These are phyloP conservation scores for Boletellus deceptivus DNA, from an alignment of 1,284 basidiomycete species.

Conservation along the genomic window DNA sequence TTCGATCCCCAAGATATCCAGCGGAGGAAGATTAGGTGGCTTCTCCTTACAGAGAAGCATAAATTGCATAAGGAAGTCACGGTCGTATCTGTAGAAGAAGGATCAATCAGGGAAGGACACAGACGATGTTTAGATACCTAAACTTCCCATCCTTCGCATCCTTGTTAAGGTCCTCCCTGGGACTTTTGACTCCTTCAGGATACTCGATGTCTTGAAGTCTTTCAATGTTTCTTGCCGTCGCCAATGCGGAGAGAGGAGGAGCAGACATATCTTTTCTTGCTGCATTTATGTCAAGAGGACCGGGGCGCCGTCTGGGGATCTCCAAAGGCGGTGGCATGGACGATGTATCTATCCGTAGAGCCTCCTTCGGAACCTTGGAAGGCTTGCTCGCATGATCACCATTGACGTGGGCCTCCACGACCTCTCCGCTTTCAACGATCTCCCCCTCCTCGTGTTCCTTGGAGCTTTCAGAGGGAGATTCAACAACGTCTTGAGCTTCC, in stretches of 20 bases:
- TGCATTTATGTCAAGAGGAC: constrained; percentile 63
- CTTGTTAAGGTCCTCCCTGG: constrained; percentile 82
- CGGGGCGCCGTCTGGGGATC: constrained; percentile 55
- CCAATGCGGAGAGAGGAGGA: constrained; percentile 55
- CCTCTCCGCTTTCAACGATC: constrained; percentile 33
- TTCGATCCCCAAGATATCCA: constrained; percentile 91
- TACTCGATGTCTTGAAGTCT: constrained; percentile 81
- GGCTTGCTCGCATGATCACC: constrained; percentile 37
- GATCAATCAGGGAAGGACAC: constrained; percentile 3
- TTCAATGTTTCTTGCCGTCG: constrained; percentile 72
- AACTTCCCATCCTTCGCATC: constrained; percentile 88
- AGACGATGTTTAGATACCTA: constrained; percentile 47
- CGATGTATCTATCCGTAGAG: constrained; percentile 61
- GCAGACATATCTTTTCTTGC: constrained; percentile 40
- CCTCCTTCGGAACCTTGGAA: constrained; percentile 44
- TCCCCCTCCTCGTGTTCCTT: constrained; percentile 40
- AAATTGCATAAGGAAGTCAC: constrained; percentile 97
- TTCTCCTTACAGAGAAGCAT: constrained; percentile 95
- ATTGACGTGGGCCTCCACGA: constrained; percentile 24
- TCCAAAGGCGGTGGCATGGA: constrained; percentile 37
- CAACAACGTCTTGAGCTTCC: constrained; percentile 24
- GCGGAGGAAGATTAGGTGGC: constrained; percentile 84
- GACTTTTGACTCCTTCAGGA: constrained; percentile 82
- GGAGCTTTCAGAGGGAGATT: constrained; percentile 19
- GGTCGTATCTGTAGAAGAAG: constrained; percentile 75